These are phyloP conservation scores for Chrysopogon serrulatus DNA, from an alignment of 176 grass and related monocot genomes.

Conservation along the genomic window DNA sequence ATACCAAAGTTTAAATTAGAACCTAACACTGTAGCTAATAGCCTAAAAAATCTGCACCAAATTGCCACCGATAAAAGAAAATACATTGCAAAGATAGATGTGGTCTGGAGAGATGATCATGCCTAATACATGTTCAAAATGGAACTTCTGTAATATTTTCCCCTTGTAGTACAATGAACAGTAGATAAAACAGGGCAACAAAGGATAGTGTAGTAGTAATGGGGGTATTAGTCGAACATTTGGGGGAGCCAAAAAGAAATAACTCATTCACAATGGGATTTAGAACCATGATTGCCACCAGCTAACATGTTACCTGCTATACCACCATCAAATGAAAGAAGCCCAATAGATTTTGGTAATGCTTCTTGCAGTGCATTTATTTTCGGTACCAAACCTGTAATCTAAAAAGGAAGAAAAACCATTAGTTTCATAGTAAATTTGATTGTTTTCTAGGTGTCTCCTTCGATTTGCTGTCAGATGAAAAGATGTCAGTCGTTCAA, in stretches of 20 bases:
- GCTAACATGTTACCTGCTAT: constrained; percentile 65
- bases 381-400: constrained; percentile 86
- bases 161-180: constrained; percentile 6
- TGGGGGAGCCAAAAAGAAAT: background rate
- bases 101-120: constrained; percentile 4
- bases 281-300: constrained; percentile 3
- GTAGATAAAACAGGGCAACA: background rate
- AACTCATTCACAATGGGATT: background rate
- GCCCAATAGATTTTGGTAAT: constrained; percentile 84
- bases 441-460: background rate
- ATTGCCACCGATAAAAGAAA: background rate
- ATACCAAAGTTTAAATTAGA: background rate
- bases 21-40: background rate
- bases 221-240: background rate
- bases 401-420: constrained; percentile 49
- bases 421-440: constrained; percentile 21
- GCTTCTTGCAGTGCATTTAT: constrained; percentile 85
- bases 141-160: background rate
- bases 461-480: background rate
- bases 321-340: constrained; percentile 98
- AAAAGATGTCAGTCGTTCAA: background rate
- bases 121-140: constrained; percentile 18
- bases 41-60: background rate
- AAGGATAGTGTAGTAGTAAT: background rate
- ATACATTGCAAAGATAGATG: background rate